Evolutionary conservation across 805 yeast genomes (phyloP).

Genomic region (Wickerhamiella sergipiensis): DNA sequence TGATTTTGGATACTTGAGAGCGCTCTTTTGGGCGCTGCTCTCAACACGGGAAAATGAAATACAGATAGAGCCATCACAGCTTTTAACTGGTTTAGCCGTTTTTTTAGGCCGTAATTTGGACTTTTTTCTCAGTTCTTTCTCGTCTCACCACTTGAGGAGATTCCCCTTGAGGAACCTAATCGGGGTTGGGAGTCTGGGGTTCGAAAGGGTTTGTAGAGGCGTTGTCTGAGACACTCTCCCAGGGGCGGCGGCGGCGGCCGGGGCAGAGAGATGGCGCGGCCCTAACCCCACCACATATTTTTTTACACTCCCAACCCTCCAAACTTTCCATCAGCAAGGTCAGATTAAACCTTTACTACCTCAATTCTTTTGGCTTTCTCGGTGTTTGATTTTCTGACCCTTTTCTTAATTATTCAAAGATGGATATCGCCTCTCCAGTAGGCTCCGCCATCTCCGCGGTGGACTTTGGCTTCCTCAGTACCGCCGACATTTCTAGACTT

Average conservation of each 20-base stretch:
- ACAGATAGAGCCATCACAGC: too few species aligned
- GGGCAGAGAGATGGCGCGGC: too few species aligned
- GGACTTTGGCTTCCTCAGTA: slow-evolving; percentile 74
- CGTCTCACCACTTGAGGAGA: too few species aligned
- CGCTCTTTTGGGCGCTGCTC: neutral
- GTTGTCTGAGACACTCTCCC: too few species aligned
- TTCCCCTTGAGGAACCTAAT: too few species aligned
- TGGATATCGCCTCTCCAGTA: slow-evolving; percentile 95
- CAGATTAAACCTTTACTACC: neutral
- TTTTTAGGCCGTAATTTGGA: too few species aligned
- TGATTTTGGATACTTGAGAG: neutral
- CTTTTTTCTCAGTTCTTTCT: too few species aligned
- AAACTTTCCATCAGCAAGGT: neutral
- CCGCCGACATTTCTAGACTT: slow-evolving; percentile 69
- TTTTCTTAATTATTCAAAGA: slow-evolving; percentile 20
- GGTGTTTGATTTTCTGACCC: neutral
- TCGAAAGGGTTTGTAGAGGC: too few species aligned
- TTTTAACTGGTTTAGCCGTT: too few species aligned
- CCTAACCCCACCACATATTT: neutral
- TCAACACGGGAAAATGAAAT: too few species aligned
- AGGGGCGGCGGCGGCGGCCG: neutral
- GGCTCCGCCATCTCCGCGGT: slow-evolving; percentile 89
- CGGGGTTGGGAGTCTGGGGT: too few species aligned
- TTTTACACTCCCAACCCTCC: neutral
- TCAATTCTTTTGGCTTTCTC: neutral